These are phyloP conservation scores for Dovyalis caffra DNA, from an alignment of 345 rosid genomes.

Conservation along the genomic window DNA sequence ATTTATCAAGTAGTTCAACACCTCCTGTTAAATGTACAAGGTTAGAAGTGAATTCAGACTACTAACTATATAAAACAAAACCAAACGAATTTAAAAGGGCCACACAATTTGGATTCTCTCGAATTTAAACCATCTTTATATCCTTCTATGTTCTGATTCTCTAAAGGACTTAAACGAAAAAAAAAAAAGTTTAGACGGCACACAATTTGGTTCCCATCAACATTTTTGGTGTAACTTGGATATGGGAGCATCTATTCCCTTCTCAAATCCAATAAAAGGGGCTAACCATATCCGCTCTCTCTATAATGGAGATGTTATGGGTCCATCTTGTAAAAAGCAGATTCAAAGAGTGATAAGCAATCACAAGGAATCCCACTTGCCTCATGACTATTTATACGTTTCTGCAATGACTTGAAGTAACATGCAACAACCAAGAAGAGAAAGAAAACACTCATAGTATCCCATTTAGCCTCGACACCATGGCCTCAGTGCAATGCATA, in stretches of 20 bases:
- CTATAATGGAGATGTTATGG: neutral
- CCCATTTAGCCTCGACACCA: neutral
- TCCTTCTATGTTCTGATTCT: neutral
- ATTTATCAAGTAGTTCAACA: too few relatives aligned
- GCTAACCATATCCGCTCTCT: neutral
- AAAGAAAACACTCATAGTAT: neutral
- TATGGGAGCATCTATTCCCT: conserved; percentile 6
- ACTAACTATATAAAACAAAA: neutral
- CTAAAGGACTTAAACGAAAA: neutral
- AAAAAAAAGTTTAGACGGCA: neutral
- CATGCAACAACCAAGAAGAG: neutral
- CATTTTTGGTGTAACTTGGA: neutral
- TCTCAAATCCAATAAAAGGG: neutral
- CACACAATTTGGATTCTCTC: too few relatives aligned
- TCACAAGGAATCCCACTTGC: neutral
- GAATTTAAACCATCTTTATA: neutral
- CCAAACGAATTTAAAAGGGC: too few relatives aligned
- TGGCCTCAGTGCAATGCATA: conserved; percentile 2
- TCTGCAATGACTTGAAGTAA: neutral
- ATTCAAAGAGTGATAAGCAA: neutral
- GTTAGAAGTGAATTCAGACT: neutral
- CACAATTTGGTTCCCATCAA: conserved; percentile 3
- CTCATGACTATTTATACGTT: neutral
- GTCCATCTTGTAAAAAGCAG: neutral
- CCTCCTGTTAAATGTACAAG: too few relatives aligned